Evolutionary conservation across 495 filamentous ascomycete species (phyloP).

Genomic region (Corynascus novoguineensis): DNA sequence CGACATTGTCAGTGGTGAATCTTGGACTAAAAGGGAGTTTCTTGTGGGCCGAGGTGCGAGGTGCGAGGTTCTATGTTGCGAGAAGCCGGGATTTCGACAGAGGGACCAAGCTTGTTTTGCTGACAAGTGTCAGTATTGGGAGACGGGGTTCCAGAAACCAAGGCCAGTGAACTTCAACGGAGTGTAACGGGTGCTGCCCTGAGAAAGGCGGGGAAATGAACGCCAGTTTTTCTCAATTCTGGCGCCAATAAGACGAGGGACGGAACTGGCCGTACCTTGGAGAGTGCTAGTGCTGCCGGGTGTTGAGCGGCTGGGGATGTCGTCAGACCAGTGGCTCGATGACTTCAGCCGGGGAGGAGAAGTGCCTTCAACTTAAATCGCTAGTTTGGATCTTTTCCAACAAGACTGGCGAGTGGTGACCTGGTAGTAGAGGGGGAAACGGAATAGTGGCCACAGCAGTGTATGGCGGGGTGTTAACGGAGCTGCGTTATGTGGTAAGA

Average conservation of each 20-base stretch:
- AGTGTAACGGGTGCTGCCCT: constrained; percentile 1
- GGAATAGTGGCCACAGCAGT: constrained; percentile 17
- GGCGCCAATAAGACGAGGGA: constrained; percentile 15
- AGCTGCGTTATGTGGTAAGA: constrained; percentile 25
- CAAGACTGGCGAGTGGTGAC: constrained; percentile 15
- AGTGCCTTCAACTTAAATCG: constrained; percentile 23
- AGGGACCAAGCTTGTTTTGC: neutral
- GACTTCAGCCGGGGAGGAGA: constrained; percentile 28
- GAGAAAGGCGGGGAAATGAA: constrained; percentile 7
- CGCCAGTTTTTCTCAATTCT: neutral
- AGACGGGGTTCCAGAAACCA: neutral
- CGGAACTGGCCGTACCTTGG: constrained; percentile 12
- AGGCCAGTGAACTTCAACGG: neutral
- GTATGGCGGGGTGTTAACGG: constrained; percentile 24
- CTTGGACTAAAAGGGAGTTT: neutral
- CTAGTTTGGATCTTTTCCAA: constrained; percentile 17
- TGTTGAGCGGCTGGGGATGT: constrained; percentile 19
- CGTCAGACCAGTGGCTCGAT: constrained; percentile 18
- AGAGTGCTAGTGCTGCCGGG: constrained; percentile 17
- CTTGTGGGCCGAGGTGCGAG: neutral
- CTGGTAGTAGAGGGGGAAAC: neutral
- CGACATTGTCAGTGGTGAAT: constrained; percentile 55
- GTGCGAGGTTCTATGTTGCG: neutral
- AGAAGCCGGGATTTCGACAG: neutral
- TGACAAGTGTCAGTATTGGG: neutral